Evolutionary conservation across 352 stramenopile genomes (phyloP).

Genomic region (Lagenidium sp.): DNA sequence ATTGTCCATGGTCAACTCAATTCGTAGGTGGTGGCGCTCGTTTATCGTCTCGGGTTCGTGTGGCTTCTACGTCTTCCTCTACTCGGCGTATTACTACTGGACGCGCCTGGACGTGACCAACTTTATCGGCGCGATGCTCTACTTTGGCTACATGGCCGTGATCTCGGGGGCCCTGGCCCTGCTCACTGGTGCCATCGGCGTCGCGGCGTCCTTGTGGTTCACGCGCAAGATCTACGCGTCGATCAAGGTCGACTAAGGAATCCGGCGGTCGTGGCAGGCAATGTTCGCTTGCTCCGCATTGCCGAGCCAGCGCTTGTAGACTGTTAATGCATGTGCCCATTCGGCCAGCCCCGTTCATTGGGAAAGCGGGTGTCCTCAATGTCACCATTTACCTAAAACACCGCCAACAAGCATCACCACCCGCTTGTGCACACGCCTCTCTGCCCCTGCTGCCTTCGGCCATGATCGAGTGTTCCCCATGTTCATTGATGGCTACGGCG

Average conservation of each 20-base stretch:
- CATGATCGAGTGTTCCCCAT: too few species aligned
- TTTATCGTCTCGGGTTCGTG: slow-evolving; percentile 96
- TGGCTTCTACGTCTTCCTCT: slow-evolving; percentile 97
- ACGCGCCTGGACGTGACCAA: slow-evolving; percentile 93
- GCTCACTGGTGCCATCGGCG: slow-evolving; percentile 95
- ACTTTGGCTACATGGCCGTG: slow-evolving; percentile 99
- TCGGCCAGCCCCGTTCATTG: too few species aligned
- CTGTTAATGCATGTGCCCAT: too few species aligned
- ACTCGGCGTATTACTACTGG: slow-evolving; percentile 98
- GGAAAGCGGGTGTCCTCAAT: too few species aligned
- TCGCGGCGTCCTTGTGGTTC: slow-evolving; percentile 98
- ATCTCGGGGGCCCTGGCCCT: slow-evolving; percentile 95
- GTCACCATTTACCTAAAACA: too few species aligned
- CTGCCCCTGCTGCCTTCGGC: too few species aligned
- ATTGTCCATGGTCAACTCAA: background rate
- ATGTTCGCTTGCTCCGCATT: too few species aligned
- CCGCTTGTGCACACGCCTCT: too few species aligned
- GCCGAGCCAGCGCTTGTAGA: too few species aligned
- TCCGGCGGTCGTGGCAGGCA: too few species aligned
- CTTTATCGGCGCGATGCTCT: slow-evolving; percentile 88
- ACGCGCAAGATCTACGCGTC: slow-evolving; percentile 97
- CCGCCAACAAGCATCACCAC: too few species aligned
- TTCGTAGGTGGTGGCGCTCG: slow-evolving; percentile 94
- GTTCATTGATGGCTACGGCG: too few species aligned
- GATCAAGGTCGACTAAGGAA: slow-evolving; percentile 97